A percentile compares a stretch with the other conserved stretches of the same genome.
Conservation (phyloP, 805 yeast genomes). For the Geotrichum ghanense region DNA sequence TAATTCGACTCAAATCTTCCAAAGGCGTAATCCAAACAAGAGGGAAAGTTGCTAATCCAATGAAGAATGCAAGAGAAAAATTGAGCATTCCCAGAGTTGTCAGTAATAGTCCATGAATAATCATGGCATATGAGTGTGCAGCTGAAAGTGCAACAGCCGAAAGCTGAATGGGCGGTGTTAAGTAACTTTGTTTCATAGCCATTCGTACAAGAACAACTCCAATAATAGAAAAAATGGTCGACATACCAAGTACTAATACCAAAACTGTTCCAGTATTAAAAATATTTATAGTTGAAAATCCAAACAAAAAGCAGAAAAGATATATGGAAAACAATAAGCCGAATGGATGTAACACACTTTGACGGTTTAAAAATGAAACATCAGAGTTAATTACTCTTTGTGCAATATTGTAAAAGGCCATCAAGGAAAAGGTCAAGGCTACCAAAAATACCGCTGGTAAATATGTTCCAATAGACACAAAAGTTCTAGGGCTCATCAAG, state of each 20-base stretch:
- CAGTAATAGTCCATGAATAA: slow-evolving; percentile 55
- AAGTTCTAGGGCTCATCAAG: slow-evolving; percentile 60
- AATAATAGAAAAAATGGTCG: neutral
- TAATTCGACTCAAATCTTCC: slow-evolving; percentile 6
- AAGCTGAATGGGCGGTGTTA: neutral
- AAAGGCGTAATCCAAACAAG: slow-evolving; percentile 47
- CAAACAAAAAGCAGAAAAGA: slow-evolving; percentile 6
- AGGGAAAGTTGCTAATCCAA: slow-evolving; percentile 69
- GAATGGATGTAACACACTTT: neutral
- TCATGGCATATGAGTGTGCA: slow-evolving; percentile 37
- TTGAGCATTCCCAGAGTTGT: slow-evolving; percentile 71
- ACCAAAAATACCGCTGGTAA: slow-evolving; percentile 73
- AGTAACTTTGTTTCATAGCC: neutral
- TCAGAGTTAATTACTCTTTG: slow-evolving; percentile 13
- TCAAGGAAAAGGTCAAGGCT: slow-evolving; percentile 56
- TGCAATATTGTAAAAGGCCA: slow-evolving; percentile 37
- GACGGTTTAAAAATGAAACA: slow-evolving; percentile 5
- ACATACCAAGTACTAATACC: slow-evolving; percentile 10
- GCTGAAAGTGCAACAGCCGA: neutral
- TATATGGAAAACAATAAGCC: slow-evolving; percentile 16
- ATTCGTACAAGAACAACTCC: neutral
- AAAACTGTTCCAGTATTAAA: slow-evolving; percentile 9
- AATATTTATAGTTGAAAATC: slow-evolving; percentile 8
- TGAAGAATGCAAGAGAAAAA: slow-evolving; percentile 64
- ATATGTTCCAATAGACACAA: slow-evolving; percentile 90